Evolutionary conservation across 2,329 filamentous ascomycete species (phyloP).

Genomic region (Chrysosporium queenslandicum): DNA sequence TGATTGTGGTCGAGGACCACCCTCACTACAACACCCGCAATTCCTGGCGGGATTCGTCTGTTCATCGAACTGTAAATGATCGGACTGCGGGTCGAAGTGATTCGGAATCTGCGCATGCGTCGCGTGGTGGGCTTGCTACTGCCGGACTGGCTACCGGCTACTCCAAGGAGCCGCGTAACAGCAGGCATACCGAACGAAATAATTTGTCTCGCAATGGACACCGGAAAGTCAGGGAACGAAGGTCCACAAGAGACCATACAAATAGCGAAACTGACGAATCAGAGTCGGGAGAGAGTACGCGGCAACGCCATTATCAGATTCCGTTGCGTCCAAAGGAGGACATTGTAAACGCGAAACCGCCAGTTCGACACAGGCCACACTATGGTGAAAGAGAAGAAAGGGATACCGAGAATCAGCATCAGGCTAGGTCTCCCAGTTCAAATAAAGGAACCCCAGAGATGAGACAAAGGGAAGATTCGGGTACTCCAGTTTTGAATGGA

Average conservation of each 20-base stretch:
- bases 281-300: not conserved
- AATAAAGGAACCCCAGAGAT: no score
- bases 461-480: no score
- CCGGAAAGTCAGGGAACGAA: not conserved
- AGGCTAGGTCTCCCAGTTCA: not conserved
- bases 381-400: conserved; percentile 23
- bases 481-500: no score
- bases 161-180: conserved; percentile 13
- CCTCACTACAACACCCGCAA: conserved; percentile 4
- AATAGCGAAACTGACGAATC: conserved; percentile 5
- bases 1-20: conserved; percentile 10
- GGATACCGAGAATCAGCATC: conserved; percentile 53
- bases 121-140: conserved; percentile 25
- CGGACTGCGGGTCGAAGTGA: not conserved
- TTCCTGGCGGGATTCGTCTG: not conserved
- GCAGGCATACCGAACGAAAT: not conserved
- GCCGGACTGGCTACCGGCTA: conserved; percentile 30
- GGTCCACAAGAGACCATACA: not conserved
- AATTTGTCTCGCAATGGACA: not conserved
- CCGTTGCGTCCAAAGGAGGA: not conserved
- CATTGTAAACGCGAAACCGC: not conserved
- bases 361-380: not conserved
- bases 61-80: not conserved
- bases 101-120: not conserved
- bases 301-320: not conserved